Evolutionary conservation across 345 rosid genomes (phyloP).

Genomic region (Rhodomyrtus tomentosa): DNA sequence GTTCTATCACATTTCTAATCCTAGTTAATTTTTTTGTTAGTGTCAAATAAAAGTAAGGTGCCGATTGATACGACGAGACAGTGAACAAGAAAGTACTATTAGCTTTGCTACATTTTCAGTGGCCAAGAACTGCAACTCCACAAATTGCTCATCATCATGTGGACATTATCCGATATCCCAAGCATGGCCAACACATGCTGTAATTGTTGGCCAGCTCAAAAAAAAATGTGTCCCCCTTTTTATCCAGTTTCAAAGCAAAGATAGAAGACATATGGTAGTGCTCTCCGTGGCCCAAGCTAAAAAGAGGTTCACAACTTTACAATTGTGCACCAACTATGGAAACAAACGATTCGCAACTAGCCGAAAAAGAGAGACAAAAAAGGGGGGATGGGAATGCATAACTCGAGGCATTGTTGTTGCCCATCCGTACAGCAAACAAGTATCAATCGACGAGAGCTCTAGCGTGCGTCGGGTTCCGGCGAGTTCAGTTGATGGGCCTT

Average conservation of each 20-base stretch:
- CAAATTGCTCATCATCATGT: not conserved
- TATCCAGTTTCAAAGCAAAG: not conserved
- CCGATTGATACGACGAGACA: not conserved
- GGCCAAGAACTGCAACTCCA: not conserved
- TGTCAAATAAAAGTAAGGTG: not conserved
- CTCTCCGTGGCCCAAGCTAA: not conserved
- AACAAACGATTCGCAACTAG: not conserved
- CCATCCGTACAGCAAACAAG: not conserved
- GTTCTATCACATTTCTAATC: not conserved
- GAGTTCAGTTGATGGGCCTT: not conserved
- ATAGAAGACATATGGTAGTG: not conserved
- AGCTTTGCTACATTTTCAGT: not conserved
- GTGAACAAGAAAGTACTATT: not conserved
- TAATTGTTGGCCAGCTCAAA: not conserved
- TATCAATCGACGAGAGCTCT: not conserved
- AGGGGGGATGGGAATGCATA: not conserved
- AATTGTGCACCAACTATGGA: not conserved
- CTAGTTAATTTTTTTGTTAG: not conserved
- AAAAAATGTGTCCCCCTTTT: not conserved
- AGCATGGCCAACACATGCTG: not conserved
- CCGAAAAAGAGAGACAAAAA: not conserved
- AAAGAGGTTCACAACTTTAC: not conserved
- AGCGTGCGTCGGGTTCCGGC: rapidly evolving
- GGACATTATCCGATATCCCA: not conserved
- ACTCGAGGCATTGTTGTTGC: not conserved